These are phyloP conservation scores for Nannizziopsis arthrosporioides DNA, from an alignment of 2,329 filamentous ascomycete species.

Conservation along the genomic window DNA sequence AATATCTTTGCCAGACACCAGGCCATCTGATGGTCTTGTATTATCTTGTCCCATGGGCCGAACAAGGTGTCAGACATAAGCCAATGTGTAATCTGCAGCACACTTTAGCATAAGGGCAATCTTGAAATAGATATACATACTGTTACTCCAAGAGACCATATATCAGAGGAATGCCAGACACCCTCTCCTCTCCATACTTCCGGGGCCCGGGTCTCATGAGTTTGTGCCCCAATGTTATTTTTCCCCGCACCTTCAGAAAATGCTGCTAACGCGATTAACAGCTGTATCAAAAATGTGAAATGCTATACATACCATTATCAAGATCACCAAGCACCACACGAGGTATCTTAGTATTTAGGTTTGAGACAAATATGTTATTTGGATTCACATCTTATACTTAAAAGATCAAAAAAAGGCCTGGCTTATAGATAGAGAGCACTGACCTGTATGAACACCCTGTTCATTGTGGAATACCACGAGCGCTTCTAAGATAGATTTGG, in stretches of 20 bases:
- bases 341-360: slow-evolving; percentile 5
- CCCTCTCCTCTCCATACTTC: slow-evolving; percentile 13
- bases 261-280: not conserved
- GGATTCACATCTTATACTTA: slow-evolving; percentile 12
- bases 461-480: slow-evolving; percentile 9
- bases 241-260: slow-evolving; percentile 11
- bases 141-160: slow-evolving; percentile 12
- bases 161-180: slow-evolving; percentile 13
- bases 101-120: not conserved
- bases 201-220: slow-evolving; percentile 11
- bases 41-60: slow-evolving; percentile 1
- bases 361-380: slow-evolving; percentile 13
- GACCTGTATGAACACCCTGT: slow-evolving; percentile 12
- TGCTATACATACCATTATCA: slow-evolving; percentile 10
- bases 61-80: slow-evolving; percentile 8
- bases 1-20: slow-evolving; percentile 12
- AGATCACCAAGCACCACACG: slow-evolving; percentile 12
- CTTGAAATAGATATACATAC: slow-evolving; percentile 3
- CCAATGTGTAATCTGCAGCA: slow-evolving; percentile 9
- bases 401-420: no score
- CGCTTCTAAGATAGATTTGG: slow-evolving; percentile 11
- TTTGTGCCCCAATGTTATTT: slow-evolving; percentile 9
- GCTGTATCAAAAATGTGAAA: not conserved
- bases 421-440: no score
- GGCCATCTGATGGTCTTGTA: slow-evolving; percentile 10